phyloP scores from a whole-genome alignment of 306 rosid species.

The Adenanthera pavonina region DNA sequence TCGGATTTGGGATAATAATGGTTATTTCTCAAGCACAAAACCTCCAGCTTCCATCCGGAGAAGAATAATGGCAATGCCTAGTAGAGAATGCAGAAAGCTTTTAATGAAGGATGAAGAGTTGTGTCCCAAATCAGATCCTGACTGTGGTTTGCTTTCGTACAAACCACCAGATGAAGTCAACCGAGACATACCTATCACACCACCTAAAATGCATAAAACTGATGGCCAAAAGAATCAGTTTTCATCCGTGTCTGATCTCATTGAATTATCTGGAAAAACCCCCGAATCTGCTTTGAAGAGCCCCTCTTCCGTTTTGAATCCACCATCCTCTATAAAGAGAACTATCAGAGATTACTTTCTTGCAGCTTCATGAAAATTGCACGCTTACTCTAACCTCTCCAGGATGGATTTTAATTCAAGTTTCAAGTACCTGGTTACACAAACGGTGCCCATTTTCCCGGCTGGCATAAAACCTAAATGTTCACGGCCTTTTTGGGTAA shows the following conservation, averaged over 20 bases:
- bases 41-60: constrained; percentile 64
- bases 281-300: constrained; percentile 78
- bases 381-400: constrained; percentile 7
- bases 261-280: constrained; percentile 59
- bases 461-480: constrained; percentile 18
- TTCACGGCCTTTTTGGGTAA: constrained; percentile 37
- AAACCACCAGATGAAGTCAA: constrained; percentile 27
- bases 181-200: constrained; percentile 45
- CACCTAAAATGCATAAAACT: constrained; percentile 60
- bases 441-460: constrained; percentile 18
- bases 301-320: constrained; percentile 91
- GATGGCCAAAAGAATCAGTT: constrained; percentile 54
- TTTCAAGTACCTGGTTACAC: constrained; percentile 21
- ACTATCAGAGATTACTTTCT: constrained; percentile 89
- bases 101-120: constrained; percentile 42
- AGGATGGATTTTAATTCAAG: constrained; percentile 1
- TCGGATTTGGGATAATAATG: constrained; percentile 69
- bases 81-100: constrained; percentile 55
- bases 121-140: constrained; percentile 42
- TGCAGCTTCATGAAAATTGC: constrained; percentile 47
- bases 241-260: constrained; percentile 42
- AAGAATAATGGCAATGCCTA: constrained; percentile 85
- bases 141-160: constrained; percentile 29
- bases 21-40: constrained; percentile 40
- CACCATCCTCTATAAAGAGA: constrained; percentile 83